phyloP scores from a whole-genome alignment of 208 protist species.

The Phytomonas sp. region DNA sequence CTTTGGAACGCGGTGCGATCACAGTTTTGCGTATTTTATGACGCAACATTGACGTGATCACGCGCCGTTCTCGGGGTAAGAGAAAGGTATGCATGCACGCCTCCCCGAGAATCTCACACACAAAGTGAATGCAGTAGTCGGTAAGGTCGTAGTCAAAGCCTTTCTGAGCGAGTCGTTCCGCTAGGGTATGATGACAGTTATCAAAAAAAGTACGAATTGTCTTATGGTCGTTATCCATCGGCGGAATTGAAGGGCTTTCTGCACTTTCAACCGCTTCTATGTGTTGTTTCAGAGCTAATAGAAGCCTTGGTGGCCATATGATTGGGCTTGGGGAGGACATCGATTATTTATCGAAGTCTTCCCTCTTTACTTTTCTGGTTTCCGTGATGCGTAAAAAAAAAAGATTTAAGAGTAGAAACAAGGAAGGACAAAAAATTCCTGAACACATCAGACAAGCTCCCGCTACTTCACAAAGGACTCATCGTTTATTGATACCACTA shows the following conservation, averaged over 20 bases:
- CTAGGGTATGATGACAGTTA: conserved; percentile 18
- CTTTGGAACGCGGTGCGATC: not conserved
- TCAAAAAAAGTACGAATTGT: conserved; percentile 55
- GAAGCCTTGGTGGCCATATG: conserved; percentile 50
- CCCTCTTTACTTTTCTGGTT: not conserved
- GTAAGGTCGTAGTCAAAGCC: conserved; percentile 25
- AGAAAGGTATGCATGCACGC: conserved; percentile 63
- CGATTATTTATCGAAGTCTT: not conserved
- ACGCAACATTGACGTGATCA: conserved; percentile 18
- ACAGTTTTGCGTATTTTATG: not conserved
- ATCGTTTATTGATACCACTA: not conserved
- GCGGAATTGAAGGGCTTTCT: conserved; percentile 31
- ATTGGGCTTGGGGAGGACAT: conserved; percentile 10
- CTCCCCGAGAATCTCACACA: conserved; percentile 68
- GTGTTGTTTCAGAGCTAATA: conserved; percentile 30
- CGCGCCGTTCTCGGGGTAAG: conserved; percentile 34
- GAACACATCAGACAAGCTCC: not conserved
- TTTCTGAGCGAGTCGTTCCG: conserved; percentile 8
- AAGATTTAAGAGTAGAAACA: conserved; percentile 7
- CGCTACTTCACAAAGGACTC: not conserved
- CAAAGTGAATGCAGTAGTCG: conserved; percentile 41
- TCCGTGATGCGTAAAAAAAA: not conserved
- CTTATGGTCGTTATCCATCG: conserved; percentile 19
- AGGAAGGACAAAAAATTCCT: conserved; percentile 10
- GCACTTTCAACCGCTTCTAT: conserved; percentile 57